phyloP scores from a whole-genome alignment of 2,329 filamentous ascomycete genomes.

The Didymella segeticola region DNA sequence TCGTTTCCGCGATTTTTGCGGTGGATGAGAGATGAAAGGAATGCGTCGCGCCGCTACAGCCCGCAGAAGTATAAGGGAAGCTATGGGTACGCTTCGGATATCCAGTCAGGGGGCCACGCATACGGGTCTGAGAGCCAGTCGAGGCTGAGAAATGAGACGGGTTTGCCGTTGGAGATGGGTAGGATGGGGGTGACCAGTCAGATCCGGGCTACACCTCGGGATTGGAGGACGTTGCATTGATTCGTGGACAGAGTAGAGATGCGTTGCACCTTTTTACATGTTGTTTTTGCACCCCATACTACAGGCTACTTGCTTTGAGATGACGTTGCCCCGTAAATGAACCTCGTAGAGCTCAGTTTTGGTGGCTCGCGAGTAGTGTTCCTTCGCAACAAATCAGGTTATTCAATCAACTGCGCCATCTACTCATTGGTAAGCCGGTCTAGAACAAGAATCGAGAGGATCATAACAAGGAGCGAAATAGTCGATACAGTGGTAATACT shows the following conservation, averaged over 20 bases:
- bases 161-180: background rate
- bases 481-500: conserved; percentile 91
- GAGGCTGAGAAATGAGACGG: background rate
- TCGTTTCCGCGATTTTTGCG: conserved; percentile 22
- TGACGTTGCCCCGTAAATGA: too few species aligned
- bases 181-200: background rate
- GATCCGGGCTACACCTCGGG: background rate
- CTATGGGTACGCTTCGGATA: background rate
- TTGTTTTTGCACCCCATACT: too few species aligned
- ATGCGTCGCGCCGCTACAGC: background rate
- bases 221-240: background rate
- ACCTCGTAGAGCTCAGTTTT: too few species aligned
- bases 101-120: background rate
- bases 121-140: background rate
- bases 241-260: background rate
- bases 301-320: too few species aligned
- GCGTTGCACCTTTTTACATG: too few species aligned
- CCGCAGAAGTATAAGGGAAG: background rate
- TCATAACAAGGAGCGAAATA: conserved; percentile 93
- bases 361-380: too few species aligned
- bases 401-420: too few species aligned
- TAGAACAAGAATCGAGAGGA: conserved; percentile 85
- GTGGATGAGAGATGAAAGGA: background rate
- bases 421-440: conserved; percentile 60
- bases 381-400: too few species aligned